Evolutionary conservation across 2,329 filamentous ascomycete species (phyloP), one percentile per base, ranked within the genome.

Genomic region (Fusarium dlaminii): DNA sequence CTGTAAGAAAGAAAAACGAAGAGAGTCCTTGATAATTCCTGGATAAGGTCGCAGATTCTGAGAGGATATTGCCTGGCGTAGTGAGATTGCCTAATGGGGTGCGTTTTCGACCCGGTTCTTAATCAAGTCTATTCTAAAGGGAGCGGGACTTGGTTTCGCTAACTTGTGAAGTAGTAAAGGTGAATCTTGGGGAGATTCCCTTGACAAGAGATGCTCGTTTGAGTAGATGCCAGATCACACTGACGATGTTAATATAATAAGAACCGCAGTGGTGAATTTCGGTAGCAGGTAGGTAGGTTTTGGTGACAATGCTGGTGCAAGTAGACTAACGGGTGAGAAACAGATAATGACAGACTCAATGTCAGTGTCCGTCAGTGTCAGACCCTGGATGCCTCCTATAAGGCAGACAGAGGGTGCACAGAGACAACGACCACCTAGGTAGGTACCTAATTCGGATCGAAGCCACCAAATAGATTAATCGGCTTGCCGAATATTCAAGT

Each of bases 361-460:
- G 49, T 56, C 43, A 56, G 43, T 65, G 54, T 46, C 39, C 9
- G 22, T 40, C 68, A 67, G 66, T 68, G 58, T 58, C 71, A 72
- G 71, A 67, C 57, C 54, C 56, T 51, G 56, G 42, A 51, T 59
- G 42, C 56, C 56, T 59, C 56, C 42, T 37, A 59, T 51, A 51
- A 40, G 37, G 52, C 52, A 70, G 42, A 39, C 62, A 54, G 54
- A 70, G 48, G 70, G 70, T 52, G 40, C 60, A 73, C 70, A 66
- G 36, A 48, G 45, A 66, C 55, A 42, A 43, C 40, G 40, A 30
- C 40, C 58, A 48, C 20, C 10, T 29, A 29, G 45, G 45, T 48
- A 43, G 40, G 40, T 18, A 40, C 49, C 37, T 49, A 43, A 45
- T 48, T 58, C 52, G 37, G 39, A 39, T 55, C 27, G 54, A 56